A percentile compares a stretch with the other conserved stretches of the same genome.
phyloP scores from a whole-genome alignment of 306 rosid genomes.

The Dalbergia cochinchinensis region DNA sequence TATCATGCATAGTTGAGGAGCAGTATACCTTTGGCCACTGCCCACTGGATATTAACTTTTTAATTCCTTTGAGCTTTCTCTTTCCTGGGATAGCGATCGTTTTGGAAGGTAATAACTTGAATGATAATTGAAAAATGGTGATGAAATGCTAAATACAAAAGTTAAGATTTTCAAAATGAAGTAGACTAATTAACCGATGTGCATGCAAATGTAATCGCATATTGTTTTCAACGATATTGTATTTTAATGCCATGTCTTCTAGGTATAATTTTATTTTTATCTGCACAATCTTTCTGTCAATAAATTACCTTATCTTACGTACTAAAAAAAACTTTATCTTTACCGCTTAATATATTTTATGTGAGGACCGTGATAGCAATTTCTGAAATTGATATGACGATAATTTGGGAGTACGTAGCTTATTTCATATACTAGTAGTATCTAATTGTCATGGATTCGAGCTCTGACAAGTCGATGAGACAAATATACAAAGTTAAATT shows the following conservation, averaged over 20 bases:
- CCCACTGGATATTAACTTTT: constrained; percentile 2
- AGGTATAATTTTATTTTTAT: not conserved
- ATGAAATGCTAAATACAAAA: not conserved
- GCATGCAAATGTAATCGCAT: not conserved
- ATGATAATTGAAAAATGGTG: not conserved
- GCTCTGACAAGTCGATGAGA: not conserved
- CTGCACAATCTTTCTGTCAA: not conserved
- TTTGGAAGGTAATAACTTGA: constrained; percentile 5
- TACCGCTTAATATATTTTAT: not conserved
- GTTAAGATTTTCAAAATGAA: not conserved
- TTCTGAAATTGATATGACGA: not conserved
- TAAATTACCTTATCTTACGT: constrained; percentile 43
- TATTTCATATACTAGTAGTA: not conserved
- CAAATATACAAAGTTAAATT: too few relatives aligned
- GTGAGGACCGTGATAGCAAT: not conserved
- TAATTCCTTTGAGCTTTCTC: constrained; percentile 22
- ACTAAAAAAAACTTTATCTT: not conserved
- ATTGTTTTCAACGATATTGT: constrained; percentile 43
- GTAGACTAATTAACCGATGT: not conserved
- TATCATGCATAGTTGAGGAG: not conserved
- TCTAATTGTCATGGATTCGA: not conserved
- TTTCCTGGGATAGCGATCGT: not conserved
- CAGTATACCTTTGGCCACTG: too few relatives aligned
- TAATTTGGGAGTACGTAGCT: not conserved
- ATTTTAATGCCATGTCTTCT: constrained; percentile 16